Conservation (phyloP, 257 asterid genomes). For the Cordia subcordata region DNA sequence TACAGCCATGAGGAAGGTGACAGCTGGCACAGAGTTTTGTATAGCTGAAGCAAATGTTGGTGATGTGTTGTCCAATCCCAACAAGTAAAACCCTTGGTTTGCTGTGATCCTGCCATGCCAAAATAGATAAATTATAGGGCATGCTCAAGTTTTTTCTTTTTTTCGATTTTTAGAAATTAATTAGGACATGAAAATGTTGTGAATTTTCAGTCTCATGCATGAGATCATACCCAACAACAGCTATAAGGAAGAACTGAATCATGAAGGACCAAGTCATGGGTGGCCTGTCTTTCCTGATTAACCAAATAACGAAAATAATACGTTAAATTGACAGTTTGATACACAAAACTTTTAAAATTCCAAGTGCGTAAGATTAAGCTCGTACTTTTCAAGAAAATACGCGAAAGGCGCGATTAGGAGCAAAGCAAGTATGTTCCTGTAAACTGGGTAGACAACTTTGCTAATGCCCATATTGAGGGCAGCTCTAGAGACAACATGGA, state of each 20-base stretch:
- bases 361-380: too few species aligned
- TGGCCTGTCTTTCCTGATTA: constrained; percentile 88
- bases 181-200: too few species aligned
- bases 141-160: not conserved
- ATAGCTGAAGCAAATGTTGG: constrained; percentile 98
- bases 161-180: too few species aligned
- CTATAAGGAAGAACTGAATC: constrained; percentile 85
- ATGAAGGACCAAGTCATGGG: constrained; percentile 61
- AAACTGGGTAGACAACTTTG: constrained; percentile 92
- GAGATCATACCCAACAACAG: constrained; percentile 70
- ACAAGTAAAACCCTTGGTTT: constrained; percentile 87
- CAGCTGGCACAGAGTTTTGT: constrained; percentile 96
- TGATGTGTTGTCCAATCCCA: constrained; percentile 92
- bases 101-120: constrained; percentile 65
- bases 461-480: constrained; percentile 99
- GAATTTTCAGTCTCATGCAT: too few species aligned
- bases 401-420: constrained; percentile 91
- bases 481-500: constrained; percentile 84
- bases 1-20: constrained; percentile 89
- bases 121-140: not conserved
- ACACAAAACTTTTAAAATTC: not conserved
- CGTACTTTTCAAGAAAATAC: constrained; percentile 89
- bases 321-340: too few species aligned
- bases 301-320: not conserved
- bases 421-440: constrained; percentile 85